These are phyloP conservation scores for Alternaria ventricosa DNA, from an alignment of 2,329 filamentous ascomycete genomes.

Conservation along the genomic window DNA sequence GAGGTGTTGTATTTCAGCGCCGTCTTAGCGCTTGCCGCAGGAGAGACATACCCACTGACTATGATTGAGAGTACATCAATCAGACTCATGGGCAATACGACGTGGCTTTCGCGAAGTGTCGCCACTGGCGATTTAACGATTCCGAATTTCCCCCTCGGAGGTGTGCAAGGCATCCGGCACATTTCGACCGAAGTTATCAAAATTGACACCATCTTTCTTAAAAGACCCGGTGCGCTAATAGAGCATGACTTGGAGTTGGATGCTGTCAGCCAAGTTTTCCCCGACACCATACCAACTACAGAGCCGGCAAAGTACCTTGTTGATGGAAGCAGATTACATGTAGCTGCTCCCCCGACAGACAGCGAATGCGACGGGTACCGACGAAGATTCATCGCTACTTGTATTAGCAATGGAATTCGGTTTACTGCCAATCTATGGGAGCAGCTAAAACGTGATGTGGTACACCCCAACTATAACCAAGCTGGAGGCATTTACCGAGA, in stretches of 20 bases:
- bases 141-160: slow-evolving; percentile 5
- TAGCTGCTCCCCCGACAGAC: background rate
- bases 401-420: slow-evolving; percentile 11
- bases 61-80: slow-evolving; percentile 5
- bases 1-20: slow-evolving; percentile 11
- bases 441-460: slow-evolving; percentile 18
- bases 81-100: background rate
- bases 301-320: background rate
- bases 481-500: slow-evolving; percentile 1
- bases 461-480: slow-evolving; percentile 19
- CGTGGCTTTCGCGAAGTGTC: slow-evolving; percentile 12
- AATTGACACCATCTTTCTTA: slow-evolving; percentile 17
- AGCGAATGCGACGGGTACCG: slow-evolving; percentile 3
- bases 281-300: background rate
- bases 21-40: slow-evolving; percentile 18
- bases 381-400: slow-evolving; percentile 20
- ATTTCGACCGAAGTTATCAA: slow-evolving; percentile 14
- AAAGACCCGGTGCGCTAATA: background rate
- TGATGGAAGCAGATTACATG: background rate
- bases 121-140: background rate
- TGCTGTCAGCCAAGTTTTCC: background rate
- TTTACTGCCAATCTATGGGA: slow-evolving; percentile 20
- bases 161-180: slow-evolving; percentile 9
- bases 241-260: background rate
- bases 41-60: slow-evolving; percentile 19